A percentile compares a stretch with the other conserved stretches of the same genome.
Conservation (phyloP, 2,329 filamentous ascomycete genomes). For the Geosmithia morbida region DNA sequence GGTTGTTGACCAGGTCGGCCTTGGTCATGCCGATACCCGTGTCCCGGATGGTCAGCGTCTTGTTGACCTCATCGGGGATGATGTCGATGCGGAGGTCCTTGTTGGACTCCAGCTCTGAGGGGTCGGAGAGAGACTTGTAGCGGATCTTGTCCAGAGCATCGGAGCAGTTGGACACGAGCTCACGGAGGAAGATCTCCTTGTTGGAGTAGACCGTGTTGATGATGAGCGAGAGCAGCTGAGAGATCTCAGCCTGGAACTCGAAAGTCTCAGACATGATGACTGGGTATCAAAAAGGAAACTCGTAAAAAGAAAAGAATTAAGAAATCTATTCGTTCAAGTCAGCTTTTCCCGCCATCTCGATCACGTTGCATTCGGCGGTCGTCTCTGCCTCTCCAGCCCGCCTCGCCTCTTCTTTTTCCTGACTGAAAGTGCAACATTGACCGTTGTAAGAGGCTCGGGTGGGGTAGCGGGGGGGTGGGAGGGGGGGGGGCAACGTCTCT, state of each 20-base stretch:
- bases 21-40: slow-evolving; percentile 99
- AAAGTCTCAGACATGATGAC: slow-evolving; percentile 88
- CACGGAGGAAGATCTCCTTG: slow-evolving; percentile 99
- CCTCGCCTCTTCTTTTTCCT: too few relatives aligned
- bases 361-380: too few relatives aligned
- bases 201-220: slow-evolving; percentile 99
- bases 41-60: slow-evolving; percentile 95
- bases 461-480: too few relatives aligned
- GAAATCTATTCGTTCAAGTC: slow-evolving; percentile 3
- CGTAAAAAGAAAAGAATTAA: too few relatives aligned
- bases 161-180: slow-evolving; percentile 95
- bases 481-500: too few relatives aligned
- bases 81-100: slow-evolving; percentile 99
- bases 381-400: too few relatives aligned
- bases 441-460: too few relatives aligned
- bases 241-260: slow-evolving; percentile 99
- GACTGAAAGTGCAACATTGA: too few relatives aligned
- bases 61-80: slow-evolving; percentile 92
- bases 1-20: slow-evolving; percentile 99
- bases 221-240: slow-evolving; percentile 98
- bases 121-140: slow-evolving; percentile 95
- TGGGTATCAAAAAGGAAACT: slow-evolving; percentile 24
- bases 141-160: slow-evolving; percentile 99
- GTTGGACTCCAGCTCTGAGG: slow-evolving; percentile 89
- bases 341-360: neutral